A percentile compares a stretch with the other conserved stretches of the same genome.
These are phyloP conservation scores for Mangifera indica DNA, from an alignment of 345 rosid species.

Conservation along the genomic window DNA sequence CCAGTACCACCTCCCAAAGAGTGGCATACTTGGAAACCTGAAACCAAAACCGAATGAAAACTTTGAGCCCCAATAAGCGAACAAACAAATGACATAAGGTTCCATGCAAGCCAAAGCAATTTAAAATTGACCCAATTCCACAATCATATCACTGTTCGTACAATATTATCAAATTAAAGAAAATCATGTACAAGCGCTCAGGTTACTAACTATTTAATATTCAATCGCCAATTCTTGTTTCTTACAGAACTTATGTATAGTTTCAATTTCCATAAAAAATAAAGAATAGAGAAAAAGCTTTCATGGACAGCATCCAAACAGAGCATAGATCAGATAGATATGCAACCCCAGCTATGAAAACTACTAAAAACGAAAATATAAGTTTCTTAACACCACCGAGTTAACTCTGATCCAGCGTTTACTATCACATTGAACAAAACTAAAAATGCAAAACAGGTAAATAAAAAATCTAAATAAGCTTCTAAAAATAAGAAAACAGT, in stretches of 20 bases:
- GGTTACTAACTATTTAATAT: neutral
- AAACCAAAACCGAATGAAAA: neutral
- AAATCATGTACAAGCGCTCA: neutral
- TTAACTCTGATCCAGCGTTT: neutral
- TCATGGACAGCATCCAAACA: neutral
- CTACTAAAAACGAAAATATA: neutral
- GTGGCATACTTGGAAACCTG: conserved; percentile 75
- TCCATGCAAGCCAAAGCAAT: neutral
- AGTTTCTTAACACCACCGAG: neutral
- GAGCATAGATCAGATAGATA: neutral
- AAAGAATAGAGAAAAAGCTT: neutral
- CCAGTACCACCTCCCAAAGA: conserved; percentile 74
- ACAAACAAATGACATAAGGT: neutral
- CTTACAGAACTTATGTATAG: neutral
- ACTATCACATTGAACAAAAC: neutral
- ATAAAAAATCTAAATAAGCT: no score
- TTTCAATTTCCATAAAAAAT: neutral
- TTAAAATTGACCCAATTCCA: neutral
- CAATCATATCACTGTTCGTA: no score
- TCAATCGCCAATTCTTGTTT: neutral
- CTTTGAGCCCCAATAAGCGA: neutral
- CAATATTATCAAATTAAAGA: neutral
- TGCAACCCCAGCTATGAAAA: neutral
- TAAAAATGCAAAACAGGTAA: neutral
- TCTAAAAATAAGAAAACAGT: neutral